Evolutionary conservation across 1,139 yeast species (phyloP), one percentile per base, ranked within the genome.

Genomic region (Yamadazyma blattariae): DNA sequence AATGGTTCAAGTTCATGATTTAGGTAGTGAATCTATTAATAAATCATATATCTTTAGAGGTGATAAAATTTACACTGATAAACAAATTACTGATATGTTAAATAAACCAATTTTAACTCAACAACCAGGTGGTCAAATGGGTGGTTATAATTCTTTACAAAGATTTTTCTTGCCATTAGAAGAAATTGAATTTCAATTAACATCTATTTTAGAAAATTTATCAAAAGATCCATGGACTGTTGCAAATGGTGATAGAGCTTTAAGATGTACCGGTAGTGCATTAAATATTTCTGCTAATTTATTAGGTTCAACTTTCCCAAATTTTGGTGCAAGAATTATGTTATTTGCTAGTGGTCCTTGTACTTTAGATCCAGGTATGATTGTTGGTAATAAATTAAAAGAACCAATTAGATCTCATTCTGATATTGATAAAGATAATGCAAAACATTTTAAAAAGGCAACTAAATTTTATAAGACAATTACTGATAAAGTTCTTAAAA

Each of bases 361-460:
- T 56, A 92, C 99, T 35, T 81, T 88, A 53, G 86, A 83, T 30
- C 98, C 99, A 10, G 99, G 99, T 53, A 69, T 88, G 64, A 89
- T 92, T 52, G 98, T 92, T 27, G 88, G 95, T 30, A 80, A 85
- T 23, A 94, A 89, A 59, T 75, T 92, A 57, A 86, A 87, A 58
- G 98, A 92, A 62, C 96, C 98, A 38, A 85, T 94, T 50, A 80
- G 99, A 71, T 90, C 97, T 5, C 99, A 92, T 61, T 89, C 88
- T 47, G 98, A 92, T 59, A 87, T 92, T 49, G 96, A 89, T 52
- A 71, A 80, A 39, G 70, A 65, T 44, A 65, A 59, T 45, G 96
- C 97, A 38, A 85, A 85, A 60, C 97, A 92, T 62, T 87, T 83
- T 68, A 87, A 89, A 59, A 87, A 88, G 61, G 96, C 98, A 2